A percentile compares a stretch with the other conserved stretches of the same genome.
Evolutionary conservation across 2,329 filamentous ascomycete genomes (phyloP).

Genomic region (Bipolaris zeicola): DNA sequence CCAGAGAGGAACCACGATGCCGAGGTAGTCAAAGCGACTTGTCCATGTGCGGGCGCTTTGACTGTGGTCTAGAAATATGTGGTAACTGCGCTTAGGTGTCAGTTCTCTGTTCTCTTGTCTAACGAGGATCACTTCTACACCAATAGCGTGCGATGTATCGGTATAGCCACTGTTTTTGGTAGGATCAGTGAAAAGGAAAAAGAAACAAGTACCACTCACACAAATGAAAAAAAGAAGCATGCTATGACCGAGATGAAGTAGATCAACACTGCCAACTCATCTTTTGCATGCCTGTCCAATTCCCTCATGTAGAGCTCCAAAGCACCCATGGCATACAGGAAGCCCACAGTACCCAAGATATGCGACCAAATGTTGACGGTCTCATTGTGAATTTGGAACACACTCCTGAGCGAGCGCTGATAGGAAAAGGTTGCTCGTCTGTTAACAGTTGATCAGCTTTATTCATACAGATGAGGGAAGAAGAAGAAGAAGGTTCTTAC

Average conservation of each 20-base stretch:
- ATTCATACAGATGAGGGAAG: neutral
- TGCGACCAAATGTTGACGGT: constrained; percentile 16
- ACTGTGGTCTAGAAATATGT: constrained; percentile 82
- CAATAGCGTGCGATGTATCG: too few relatives aligned
- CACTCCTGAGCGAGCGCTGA: constrained; percentile 1
- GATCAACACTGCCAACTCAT: constrained; percentile 5
- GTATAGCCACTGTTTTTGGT: neutral
- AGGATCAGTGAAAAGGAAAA: neutral
- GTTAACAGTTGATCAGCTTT: neutral
- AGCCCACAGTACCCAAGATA: neutral
- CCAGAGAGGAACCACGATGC: constrained; percentile 71
- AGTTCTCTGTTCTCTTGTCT: neutral
- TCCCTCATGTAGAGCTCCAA: neutral
- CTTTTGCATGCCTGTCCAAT: neutral
- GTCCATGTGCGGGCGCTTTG: constrained; percentile 74
- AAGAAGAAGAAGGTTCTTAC: neutral
- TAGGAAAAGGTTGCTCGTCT: constrained; percentile 7
- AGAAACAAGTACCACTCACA: constrained; percentile 39
- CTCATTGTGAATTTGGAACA: constrained; percentile 9
- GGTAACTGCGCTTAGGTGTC: constrained; percentile 61
- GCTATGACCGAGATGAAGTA: constrained; percentile 10
- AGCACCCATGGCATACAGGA: neutral
- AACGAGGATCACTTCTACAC: too few relatives aligned
- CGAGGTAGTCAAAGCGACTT: constrained; percentile 89
- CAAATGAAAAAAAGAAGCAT: constrained; percentile 15